Conservation (phyloP, 345 rosid genomes). For the Draba incana region DNA sequence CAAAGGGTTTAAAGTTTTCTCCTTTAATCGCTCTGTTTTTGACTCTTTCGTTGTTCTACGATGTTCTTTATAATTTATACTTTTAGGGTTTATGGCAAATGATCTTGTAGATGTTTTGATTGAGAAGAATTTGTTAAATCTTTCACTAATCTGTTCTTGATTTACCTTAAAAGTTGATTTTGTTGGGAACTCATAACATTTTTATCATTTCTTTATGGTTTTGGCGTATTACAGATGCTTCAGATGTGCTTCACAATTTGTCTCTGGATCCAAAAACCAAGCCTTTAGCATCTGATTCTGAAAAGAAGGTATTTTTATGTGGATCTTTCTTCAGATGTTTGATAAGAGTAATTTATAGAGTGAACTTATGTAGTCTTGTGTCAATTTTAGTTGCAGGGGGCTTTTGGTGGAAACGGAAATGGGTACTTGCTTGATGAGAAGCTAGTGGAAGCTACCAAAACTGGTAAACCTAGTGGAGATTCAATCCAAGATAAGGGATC, state of each 20-base stretch:
- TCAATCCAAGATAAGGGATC: slow-evolving; percentile 46
- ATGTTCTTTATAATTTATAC: too few relatives aligned
- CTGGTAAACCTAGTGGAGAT: slow-evolving; percentile 40
- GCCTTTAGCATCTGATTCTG: slow-evolving; percentile 38
- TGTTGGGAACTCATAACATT: background rate
- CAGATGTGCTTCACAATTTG: slow-evolving; percentile 60
- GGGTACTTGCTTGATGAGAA: slow-evolving; percentile 17
- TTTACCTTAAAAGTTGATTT: background rate
- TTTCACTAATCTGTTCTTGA: background rate
- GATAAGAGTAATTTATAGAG: slow-evolving; percentile 52
- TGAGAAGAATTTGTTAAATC: background rate
- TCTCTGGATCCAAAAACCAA: slow-evolving; percentile 50
- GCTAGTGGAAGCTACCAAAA: slow-evolving; percentile 38
- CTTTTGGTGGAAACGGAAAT: slow-evolving; percentile 27
- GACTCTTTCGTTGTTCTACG: too few relatives aligned
- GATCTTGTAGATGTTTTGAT: background rate
- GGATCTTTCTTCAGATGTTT: slow-evolving; percentile 8
- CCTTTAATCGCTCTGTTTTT: too few relatives aligned
- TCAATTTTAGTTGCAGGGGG: slow-evolving; percentile 38
- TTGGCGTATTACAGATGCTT: slow-evolving; percentile 47
- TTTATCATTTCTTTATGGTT: slow-evolving; percentile 46
- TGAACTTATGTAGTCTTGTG: slow-evolving; percentile 24
- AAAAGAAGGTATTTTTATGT: slow-evolving; percentile 46
- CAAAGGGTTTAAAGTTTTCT: too few relatives aligned
- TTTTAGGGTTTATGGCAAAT: slow-evolving; percentile 8